Percentiles rank a stretch among this genome's conserved stretches.
Conservation (phyloP, 495 filamentous ascomycete species). For the Entonaema liquescens region DNA sequence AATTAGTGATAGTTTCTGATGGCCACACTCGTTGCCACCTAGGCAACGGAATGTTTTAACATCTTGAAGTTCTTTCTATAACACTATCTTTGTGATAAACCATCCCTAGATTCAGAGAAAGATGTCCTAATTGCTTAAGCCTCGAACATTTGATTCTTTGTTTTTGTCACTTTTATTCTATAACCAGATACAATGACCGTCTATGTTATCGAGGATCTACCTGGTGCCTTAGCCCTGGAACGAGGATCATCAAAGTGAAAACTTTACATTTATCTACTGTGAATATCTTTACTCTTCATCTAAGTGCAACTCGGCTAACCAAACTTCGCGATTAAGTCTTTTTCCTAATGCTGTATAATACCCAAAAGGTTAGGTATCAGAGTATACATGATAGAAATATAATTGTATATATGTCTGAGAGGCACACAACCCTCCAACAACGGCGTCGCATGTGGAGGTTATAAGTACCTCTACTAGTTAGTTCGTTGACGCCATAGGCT, state of each 20-base stretch:
- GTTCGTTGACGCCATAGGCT: no score
- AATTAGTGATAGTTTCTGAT: background rate
- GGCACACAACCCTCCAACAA: no score
- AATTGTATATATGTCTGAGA: no score
- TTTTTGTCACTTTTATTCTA: background rate
- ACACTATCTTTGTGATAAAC: background rate
- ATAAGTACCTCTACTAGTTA: no score
- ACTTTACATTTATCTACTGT: no score
- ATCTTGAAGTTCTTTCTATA: background rate
- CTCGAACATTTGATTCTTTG: background rate
- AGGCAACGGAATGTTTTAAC: background rate
- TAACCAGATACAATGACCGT: background rate
- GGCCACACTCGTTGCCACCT: background rate
- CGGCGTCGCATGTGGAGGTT: no score
- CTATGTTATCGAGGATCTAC: background rate
- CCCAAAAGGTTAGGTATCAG: no score
- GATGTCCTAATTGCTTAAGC: background rate
- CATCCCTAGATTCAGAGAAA: background rate
- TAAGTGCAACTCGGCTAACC: no score
- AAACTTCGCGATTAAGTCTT: no score
- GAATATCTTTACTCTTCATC: no score
- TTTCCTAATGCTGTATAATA: no score
- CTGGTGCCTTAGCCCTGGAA: background rate
- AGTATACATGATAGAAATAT: no score
- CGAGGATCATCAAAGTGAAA: background rate